Evolutionary conservation across 73 alveolate species (phyloP).

Genomic region (Blepharisma stoltei): DNA sequence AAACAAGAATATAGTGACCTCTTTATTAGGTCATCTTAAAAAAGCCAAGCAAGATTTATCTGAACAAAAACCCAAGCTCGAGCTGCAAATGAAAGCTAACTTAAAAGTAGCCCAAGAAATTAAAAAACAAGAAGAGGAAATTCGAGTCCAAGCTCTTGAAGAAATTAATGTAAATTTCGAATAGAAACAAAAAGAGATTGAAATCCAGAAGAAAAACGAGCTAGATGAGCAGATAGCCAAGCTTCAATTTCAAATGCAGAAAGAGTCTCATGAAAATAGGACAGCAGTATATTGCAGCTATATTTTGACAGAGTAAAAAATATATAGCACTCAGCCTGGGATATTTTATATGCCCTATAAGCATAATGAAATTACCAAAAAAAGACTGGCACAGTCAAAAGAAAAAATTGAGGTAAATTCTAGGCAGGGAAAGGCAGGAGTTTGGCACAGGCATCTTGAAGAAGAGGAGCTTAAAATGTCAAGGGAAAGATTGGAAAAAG

Average conservation of each 20-base stretch:
- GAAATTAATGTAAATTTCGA: background rate
- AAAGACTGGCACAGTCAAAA: background rate
- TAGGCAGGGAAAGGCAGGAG: conserved; percentile 3
- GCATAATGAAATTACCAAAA: conserved; percentile 24
- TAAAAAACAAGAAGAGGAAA: conserved; percentile 14
- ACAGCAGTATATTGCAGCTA: background rate
- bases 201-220: conserved; percentile 1
- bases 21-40: background rate
- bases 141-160: background rate
- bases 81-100: background rate
- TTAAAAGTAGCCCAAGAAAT: conserved; percentile 24
- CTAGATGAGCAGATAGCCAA: conserved; percentile 9
- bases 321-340: conserved; percentile 4
- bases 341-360: conserved; percentile 9
- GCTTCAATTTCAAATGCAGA: background rate
- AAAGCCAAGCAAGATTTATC: conserved; percentile 8
- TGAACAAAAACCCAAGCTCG: background rate
- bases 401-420: background rate
- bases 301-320: conserved; percentile 15
- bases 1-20: background rate
- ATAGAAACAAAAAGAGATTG: conserved; percentile 16
- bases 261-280: background rate
- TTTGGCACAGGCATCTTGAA: background rate
- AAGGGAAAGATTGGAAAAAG: no score
- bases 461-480: background rate